These are phyloP conservation scores for Cladosporium austrohemisphaericum DNA, from an alignment of 2,329 filamentous ascomycete genomes.

Conservation along the genomic window DNA sequence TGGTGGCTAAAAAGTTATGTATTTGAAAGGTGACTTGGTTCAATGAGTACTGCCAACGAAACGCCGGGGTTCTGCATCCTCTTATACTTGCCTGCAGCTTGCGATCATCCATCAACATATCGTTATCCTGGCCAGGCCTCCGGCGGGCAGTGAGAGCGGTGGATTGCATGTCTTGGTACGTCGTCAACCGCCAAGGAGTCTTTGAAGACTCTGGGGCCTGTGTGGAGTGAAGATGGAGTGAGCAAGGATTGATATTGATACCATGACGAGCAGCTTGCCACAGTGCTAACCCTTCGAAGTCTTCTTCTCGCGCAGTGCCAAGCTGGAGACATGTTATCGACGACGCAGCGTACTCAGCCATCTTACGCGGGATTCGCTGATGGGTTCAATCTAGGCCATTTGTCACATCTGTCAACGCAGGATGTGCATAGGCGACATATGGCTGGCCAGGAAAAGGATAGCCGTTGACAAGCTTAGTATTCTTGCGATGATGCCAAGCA, in stretches of 20 bases:
- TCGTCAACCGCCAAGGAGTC: constrained; percentile 10
- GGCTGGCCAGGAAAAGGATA: not conserved
- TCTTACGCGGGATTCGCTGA: not conserved
- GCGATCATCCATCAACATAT: not conserved
- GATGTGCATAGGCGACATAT: no score
- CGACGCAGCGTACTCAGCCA: not conserved
- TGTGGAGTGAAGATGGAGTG: not conserved
- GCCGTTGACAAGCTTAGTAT: not conserved
- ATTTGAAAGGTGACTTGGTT: no score
- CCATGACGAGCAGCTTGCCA: not conserved
- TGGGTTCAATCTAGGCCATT: not conserved
- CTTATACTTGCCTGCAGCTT: not conserved
- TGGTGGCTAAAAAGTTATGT: not conserved
- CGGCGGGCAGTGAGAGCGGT: not conserved
- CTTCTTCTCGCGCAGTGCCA: no score
- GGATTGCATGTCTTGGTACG: constrained; percentile 4
- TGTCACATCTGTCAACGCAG: not conserved
- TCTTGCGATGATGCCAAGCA: constrained; percentile 9
- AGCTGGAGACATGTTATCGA: no score
- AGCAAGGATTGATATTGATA: constrained; percentile 8
- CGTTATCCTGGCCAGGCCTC: constrained; percentile 1
- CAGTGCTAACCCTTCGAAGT: no score
- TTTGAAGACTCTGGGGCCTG: not conserved
- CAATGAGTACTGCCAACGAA: no score
- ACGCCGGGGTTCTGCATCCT: not conserved